Percentiles rank a stretch among this genome's conserved stretches.
Evolutionary conservation across 805 yeast genomes (phyloP).

Genomic region (Yarrowia sp.): DNA sequence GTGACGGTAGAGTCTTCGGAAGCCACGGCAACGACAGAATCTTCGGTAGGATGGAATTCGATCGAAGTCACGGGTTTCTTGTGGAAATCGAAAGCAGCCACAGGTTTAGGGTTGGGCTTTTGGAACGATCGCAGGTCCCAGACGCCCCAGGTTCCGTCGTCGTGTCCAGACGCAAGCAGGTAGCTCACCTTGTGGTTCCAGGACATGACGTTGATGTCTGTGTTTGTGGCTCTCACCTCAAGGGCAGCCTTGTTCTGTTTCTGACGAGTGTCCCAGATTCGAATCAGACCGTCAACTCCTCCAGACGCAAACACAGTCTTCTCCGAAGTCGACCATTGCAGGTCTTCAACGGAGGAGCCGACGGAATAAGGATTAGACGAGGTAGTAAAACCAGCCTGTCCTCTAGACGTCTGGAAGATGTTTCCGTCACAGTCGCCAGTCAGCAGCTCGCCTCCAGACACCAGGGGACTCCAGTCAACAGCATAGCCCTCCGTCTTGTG

Average conservation of each 20-base stretch:
- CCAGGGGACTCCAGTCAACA: constrained; percentile 92
- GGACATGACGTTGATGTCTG: constrained; percentile 93
- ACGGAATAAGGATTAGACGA: constrained; percentile 81
- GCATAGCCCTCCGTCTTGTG: constrained; percentile 99
- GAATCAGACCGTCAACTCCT: constrained; percentile 87
- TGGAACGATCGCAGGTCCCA: constrained; percentile 94
- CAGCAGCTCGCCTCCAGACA: constrained; percentile 77
- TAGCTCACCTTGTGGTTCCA: constrained; percentile 92
- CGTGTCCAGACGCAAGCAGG: constrained; percentile 93
- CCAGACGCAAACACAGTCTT: constrained; percentile 94
- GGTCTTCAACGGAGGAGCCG: constrained; percentile 81
- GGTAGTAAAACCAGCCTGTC: constrained; percentile 78
- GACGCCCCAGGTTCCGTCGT: constrained; percentile 96
- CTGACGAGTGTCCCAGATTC: constrained; percentile 97
- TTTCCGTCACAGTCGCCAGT: constrained; percentile 91
- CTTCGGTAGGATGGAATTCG: constrained; percentile 93
- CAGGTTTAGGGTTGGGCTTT: constrained; percentile 68
- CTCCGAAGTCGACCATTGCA: constrained; percentile 95
- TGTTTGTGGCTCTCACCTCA: constrained; percentile 75
- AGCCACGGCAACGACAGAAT: constrained; percentile 92
- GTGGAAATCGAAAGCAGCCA: constrained; percentile 95
- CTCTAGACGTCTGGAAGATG: constrained; percentile 77
- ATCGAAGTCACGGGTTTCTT: constrained; percentile 91
- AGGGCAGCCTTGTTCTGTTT: constrained; percentile 91
- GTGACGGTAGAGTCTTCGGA: constrained; percentile 97